phyloP scores from a whole-genome alignment of 306 rosid species.

The Medicago lupulina region DNA sequence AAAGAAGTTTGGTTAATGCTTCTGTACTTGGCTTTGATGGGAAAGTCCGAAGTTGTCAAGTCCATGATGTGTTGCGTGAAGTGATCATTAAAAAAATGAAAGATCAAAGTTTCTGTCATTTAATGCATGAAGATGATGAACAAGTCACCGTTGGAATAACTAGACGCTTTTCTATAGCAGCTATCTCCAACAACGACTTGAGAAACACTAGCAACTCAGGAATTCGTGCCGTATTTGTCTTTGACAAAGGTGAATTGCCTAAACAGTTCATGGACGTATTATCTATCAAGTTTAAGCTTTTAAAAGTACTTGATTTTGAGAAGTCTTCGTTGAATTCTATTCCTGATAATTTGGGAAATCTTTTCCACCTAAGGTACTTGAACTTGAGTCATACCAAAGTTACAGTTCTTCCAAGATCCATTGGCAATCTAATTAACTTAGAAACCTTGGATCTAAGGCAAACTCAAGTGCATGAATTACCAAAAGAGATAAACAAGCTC shows the following conservation, averaged over 20 bases:
- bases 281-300: not conserved
- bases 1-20: conserved; percentile 46
- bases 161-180: conserved; percentile 17
- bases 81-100: conserved; percentile 36
- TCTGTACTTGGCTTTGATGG: conserved; percentile 11
- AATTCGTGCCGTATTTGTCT: conserved; percentile 14
- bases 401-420: conserved; percentile 2
- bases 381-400: conserved; percentile 28
- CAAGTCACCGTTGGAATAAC: conserved; percentile 12
- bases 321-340: not conserved
- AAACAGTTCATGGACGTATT: not conserved
- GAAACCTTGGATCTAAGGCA: conserved; percentile 30
- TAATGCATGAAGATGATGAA: conserved; percentile 1
- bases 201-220: not conserved
- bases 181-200: conserved; percentile 4
- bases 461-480: conserved; percentile 25
- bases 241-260: not conserved
- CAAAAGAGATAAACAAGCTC: conserved; percentile 32
- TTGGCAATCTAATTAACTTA: conserved; percentile 18
- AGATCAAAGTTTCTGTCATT: conserved; percentile 23
- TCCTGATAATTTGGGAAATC: conserved; percentile 26
- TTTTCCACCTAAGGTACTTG: conserved; percentile 27
- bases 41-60: conserved; percentile 32
- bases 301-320: conserved; percentile 22
- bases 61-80: conserved; percentile 40